Evolutionary conservation across 805 yeast species (phyloP).

Genomic region (Metschnikowia henanensis): DNA sequence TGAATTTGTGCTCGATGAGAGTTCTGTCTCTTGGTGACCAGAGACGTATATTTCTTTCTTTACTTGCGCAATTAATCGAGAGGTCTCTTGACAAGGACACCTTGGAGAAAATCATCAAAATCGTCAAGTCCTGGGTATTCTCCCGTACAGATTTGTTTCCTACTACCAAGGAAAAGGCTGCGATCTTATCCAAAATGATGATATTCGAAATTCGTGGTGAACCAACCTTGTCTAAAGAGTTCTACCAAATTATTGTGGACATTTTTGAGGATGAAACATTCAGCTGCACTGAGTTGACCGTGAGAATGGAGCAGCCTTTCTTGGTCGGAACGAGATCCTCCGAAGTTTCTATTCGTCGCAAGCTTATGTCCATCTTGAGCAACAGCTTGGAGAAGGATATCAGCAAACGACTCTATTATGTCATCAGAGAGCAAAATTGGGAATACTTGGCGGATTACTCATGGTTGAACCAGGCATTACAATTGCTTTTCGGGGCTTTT

Average conservation of each 20-base stretch:
- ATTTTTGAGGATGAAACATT: constrained; percentile 80
- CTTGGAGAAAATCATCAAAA: constrained; percentile 68
- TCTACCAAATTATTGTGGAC: constrained; percentile 83
- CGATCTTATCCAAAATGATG: constrained; percentile 89
- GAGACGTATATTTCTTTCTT: constrained; percentile 80
- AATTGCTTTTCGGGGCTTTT: constrained; percentile 78
- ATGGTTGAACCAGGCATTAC: constrained; percentile 94
- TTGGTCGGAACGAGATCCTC: constrained; percentile 87
- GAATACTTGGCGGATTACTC: constrained; percentile 89
- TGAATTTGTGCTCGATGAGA: constrained; percentile 76
- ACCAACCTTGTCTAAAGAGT: constrained; percentile 69
- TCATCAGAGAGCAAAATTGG: constrained; percentile 97
- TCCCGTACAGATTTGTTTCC: constrained; percentile 84
- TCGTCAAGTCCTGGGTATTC: constrained; percentile 90
- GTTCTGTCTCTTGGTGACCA: constrained; percentile 91
- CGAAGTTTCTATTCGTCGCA: constrained; percentile 70
- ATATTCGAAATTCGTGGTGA: constrained; percentile 89
- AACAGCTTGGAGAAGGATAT: constrained; percentile 77
- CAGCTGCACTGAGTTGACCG: constrained; percentile 84
- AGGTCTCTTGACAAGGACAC: constrained; percentile 78
- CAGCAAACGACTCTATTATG: constrained; percentile 77
- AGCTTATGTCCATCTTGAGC: constrained; percentile 76
- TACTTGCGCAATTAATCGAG: constrained; percentile 88
- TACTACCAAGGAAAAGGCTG: constrained; percentile 94
- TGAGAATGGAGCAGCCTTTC: constrained; percentile 95